These are phyloP conservation scores for Thraustochytrium sp. DNA, from an alignment of 352 stramenopile species.

Conservation along the genomic window DNA sequence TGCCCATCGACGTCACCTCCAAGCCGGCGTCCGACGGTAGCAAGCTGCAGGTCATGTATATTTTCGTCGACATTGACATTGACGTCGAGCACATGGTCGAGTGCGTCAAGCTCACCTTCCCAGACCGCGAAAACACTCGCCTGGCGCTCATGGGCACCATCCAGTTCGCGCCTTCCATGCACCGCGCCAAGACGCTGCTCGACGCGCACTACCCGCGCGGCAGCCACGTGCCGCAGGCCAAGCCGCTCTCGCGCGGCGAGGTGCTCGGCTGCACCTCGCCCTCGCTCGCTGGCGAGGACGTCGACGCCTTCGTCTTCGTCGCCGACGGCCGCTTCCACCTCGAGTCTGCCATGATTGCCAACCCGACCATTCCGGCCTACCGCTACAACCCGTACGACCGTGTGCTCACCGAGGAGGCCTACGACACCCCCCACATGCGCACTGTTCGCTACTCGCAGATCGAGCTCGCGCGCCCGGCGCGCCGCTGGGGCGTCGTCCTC, in stretches of 20 bases:
- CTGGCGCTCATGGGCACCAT: slow-evolving; percentile 89
- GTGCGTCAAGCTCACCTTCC: slow-evolving; percentile 70
- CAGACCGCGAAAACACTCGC: not conserved
- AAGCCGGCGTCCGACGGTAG: slow-evolving; percentile 43
- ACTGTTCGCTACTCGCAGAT: slow-evolving; percentile 65
- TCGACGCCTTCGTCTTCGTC: slow-evolving; percentile 92
- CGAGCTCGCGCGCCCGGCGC: slow-evolving; percentile 53
- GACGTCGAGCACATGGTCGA: slow-evolving; percentile 93
- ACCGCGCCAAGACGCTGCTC: slow-evolving; percentile 66
- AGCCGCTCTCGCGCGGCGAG: slow-evolving; percentile 91
- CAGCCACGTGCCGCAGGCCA: slow-evolving; percentile 82
- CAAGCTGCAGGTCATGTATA: slow-evolving; percentile 89
- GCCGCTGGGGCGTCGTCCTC: slow-evolving; percentile 91
- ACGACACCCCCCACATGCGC: slow-evolving; percentile 93
- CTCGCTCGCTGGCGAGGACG: slow-evolving; percentile 66
- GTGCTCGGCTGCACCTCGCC: slow-evolving; percentile 97
- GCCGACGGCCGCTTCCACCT: slow-evolving; percentile 98
- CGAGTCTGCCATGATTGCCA: slow-evolving; percentile 97
- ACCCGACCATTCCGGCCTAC: slow-evolving; percentile 87
- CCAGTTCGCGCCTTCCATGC: slow-evolving; percentile 85
- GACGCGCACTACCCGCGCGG: slow-evolving; percentile 71
- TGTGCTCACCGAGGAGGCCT: slow-evolving; percentile 88
- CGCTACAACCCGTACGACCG: slow-evolving; percentile 99
- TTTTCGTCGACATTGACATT: slow-evolving; percentile 99
- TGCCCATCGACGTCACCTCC: slow-evolving; percentile 90